A percentile compares a stretch with the other conserved stretches of the same genome.
Conservation (phyloP, 2,329 filamentous ascomycete genomes). For the Pleurostoma richardsiae region DNA sequence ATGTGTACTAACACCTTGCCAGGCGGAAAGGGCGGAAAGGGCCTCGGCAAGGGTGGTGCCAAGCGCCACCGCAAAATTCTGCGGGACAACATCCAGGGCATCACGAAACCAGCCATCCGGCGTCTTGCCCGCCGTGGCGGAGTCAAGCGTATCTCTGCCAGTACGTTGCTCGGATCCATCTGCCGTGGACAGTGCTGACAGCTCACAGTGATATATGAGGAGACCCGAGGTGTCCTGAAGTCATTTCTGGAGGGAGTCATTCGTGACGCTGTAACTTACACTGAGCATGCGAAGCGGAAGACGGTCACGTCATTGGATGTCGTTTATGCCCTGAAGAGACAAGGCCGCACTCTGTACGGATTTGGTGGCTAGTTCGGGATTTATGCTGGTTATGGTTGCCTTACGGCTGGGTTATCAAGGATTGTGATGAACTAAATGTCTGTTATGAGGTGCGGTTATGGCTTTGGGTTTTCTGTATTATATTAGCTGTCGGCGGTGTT, state of each 20-base stretch:
- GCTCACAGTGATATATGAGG: constrained; percentile 68
- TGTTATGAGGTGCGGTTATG: constrained; percentile 17
- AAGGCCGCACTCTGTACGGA: constrained; percentile 77
- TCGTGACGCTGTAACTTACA: constrained; percentile 75
- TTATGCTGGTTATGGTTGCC: constrained; percentile 13
- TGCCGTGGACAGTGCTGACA: constrained; percentile 4
- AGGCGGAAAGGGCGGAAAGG: constrained; percentile 96
- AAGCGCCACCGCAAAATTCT: constrained; percentile 99
- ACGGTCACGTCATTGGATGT: constrained; percentile 68
- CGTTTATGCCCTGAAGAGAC: constrained; percentile 64
- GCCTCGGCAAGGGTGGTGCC: constrained; percentile 95
- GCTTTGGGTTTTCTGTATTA: constrained; percentile 16
- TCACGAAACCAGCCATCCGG: constrained; percentile 96
- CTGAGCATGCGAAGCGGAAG: constrained; percentile 79
- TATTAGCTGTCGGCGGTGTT: constrained; percentile 17
- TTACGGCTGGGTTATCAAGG: constrained; percentile 10
- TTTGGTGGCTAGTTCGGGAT: constrained; percentile 69
- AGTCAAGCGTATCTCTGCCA: constrained; percentile 99
- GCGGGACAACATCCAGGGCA: constrained; percentile 99
- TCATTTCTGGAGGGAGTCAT: constrained; percentile 81
- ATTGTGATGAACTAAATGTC: constrained; percentile 16
- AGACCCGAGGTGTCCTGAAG: constrained; percentile 78
- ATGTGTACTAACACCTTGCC: constrained; percentile 36
- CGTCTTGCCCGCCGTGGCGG: constrained; percentile 98
- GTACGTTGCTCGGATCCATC: constrained; percentile 42